Evolutionary conservation across 2,329 filamentous ascomycete species (phyloP), one percentile per base, ranked within the genome.

Genomic region (Ophiostoma montium): DNA sequence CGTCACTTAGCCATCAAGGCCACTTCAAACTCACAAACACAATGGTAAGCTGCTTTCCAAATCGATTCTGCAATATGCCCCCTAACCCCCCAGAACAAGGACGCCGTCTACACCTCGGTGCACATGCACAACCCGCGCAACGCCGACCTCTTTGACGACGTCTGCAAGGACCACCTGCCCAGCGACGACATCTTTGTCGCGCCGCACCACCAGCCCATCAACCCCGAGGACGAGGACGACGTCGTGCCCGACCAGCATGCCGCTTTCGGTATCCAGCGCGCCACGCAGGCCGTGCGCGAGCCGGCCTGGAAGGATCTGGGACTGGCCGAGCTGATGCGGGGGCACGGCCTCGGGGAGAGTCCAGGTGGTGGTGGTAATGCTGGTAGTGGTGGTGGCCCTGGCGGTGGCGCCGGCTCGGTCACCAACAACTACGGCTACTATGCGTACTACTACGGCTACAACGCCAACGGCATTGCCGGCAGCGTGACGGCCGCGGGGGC

Each of bases 221-320:
- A 92, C 62, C 86, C 86, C 0, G 86, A 92, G 64, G 86, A 92
- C 62, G 85, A 92, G 65, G 86, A 92, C 60, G 86, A 92, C 60
- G 83, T 92, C 4, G 86, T 92, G 5, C 86, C 86, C 0, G 85
- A 92, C 63, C 86, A 92, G 66, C 86, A 92, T 61, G 86, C 86
- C 12, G 86, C 86, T 0, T 92, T 92, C 62, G 86, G 86, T 35
- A 92, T 94, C 58, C 80, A 86, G 63, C 76, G 84, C 56, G 86
- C 86, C 10, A 89, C 84, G 15, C 82, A 87, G 66, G 75, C 75
- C 55, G 72, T 70, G 57, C 75, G 74, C 58, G 84, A 88, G 65
- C 73, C 82, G 1, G 80, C 79, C 8, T 94, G 86, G 86, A 82
- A 82, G 61, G 86, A 92, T 60, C 66, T 90, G 7, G 83, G 84